phyloP scores from a whole-genome alignment of 495 filamentous ascomycete genomes.

The Penicillium cinerascens region DNA sequence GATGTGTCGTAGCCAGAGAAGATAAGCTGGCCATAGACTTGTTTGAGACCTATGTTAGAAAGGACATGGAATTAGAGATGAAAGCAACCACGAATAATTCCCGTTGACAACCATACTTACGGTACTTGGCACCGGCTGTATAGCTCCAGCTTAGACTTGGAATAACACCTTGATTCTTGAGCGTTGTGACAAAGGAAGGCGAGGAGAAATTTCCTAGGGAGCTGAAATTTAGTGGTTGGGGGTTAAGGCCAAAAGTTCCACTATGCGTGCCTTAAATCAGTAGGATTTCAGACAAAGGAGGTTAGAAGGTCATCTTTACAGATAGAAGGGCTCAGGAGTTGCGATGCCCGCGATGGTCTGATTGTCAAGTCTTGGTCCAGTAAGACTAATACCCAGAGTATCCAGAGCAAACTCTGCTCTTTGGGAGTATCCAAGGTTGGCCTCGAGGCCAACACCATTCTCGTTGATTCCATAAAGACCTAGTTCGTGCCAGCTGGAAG shows the following conservation, averaged over 20 bases:
- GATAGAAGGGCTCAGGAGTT: slow-evolving; percentile 17
- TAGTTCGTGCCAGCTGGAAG: slow-evolving; percentile 14
- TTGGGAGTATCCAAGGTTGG: slow-evolving; percentile 18
- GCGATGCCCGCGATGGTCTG: slow-evolving; percentile 21
- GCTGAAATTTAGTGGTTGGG: slow-evolving; percentile 17
- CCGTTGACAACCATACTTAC: slow-evolving; percentile 31
- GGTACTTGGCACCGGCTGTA: slow-evolving; percentile 63
- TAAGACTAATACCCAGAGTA: slow-evolving; percentile 9
- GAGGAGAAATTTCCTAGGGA: slow-evolving; percentile 19
- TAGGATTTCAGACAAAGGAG: neutral
- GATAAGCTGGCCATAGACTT: slow-evolving; percentile 53
- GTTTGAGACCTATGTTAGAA: slow-evolving; percentile 33
- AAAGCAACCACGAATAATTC: neutral
- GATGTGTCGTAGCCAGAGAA: slow-evolving; percentile 63
- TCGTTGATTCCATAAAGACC: slow-evolving; percentile 15
- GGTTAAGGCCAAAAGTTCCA: slow-evolving; percentile 17
- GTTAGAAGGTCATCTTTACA: slow-evolving; percentile 6
- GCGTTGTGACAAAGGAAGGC: slow-evolving; percentile 16
- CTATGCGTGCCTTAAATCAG: slow-evolving; percentile 3
- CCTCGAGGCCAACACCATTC: slow-evolving; percentile 19
- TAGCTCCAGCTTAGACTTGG: slow-evolving; percentile 64
- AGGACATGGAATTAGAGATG: neutral
- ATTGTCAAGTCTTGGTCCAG: slow-evolving; percentile 12
- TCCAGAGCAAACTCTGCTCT: slow-evolving; percentile 14
- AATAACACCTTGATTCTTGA: slow-evolving; percentile 48